Evolutionary conservation across 345 rosid species (phyloP).

Genomic region (Euphorbia lathyris): DNA sequence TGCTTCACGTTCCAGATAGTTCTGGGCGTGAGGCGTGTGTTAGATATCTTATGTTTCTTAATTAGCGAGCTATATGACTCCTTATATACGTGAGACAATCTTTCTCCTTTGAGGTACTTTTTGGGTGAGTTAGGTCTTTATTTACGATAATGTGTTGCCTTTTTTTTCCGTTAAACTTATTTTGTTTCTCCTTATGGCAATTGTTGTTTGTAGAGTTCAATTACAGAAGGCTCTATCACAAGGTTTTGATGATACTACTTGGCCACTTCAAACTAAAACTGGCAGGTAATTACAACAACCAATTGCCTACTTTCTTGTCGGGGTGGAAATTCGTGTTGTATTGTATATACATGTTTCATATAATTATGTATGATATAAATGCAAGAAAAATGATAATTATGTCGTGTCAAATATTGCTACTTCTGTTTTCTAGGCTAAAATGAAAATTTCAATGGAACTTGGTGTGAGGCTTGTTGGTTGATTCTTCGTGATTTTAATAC

Average conservation of each 20-base stretch:
- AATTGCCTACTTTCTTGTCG: too few relatives aligned
- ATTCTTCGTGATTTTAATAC: background rate
- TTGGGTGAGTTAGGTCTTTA: background rate
- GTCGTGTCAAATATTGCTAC: too few relatives aligned
- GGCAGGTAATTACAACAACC: constrained; percentile 50
- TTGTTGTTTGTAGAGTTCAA: constrained; percentile 50
- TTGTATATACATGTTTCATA: too few relatives aligned
- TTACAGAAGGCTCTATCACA: constrained; percentile 69
- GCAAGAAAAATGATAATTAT: too few relatives aligned
- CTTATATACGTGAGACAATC: too few relatives aligned
- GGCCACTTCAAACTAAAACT: constrained; percentile 76
- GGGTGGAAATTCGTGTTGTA: too few relatives aligned
- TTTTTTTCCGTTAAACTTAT: constrained; percentile 4
- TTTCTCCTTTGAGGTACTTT: too few relatives aligned
- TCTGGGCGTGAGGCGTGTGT: too few relatives aligned
- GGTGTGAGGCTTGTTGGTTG: background rate
- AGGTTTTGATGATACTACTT: constrained; percentile 70
- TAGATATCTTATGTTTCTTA: too few relatives aligned
- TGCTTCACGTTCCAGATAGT: too few relatives aligned
- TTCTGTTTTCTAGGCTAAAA: background rate
- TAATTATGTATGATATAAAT: too few relatives aligned
- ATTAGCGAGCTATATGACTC: too few relatives aligned
- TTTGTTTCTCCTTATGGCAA: constrained; percentile 11
- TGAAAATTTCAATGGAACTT: background rate
- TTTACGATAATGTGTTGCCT: background rate